phyloP scores from a whole-genome alignment of 2,329 filamentous ascomycete species.

The Cytospora piceae region DNA sequence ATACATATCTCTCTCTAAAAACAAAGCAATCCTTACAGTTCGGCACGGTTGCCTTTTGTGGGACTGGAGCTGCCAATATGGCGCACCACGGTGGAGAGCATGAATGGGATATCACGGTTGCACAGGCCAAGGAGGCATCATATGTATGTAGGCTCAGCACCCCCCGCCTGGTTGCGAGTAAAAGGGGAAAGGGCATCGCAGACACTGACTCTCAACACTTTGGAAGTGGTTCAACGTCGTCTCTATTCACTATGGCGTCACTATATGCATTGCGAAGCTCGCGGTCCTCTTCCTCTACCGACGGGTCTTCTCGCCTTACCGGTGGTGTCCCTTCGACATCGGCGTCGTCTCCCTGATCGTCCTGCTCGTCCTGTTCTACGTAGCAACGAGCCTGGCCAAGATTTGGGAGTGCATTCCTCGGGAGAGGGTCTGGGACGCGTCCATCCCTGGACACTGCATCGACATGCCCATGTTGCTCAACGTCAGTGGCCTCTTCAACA shows the following conservation, averaged over 20 bases:
- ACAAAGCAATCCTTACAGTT: too few relatives aligned
- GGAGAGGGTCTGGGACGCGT: conserved; percentile 2
- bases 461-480: conserved; percentile 11
- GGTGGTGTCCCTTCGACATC: conserved; percentile 6
- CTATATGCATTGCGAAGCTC: conserved; percentile 16
- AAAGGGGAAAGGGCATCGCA: neutral
- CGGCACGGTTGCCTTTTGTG: too few relatives aligned
- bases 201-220: too few relatives aligned
- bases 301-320: conserved; percentile 4
- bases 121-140: too few relatives aligned
- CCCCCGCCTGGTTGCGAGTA: neutral
- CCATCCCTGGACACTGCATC: conserved; percentile 2
- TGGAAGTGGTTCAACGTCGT: conserved; percentile 13
- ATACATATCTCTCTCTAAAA: too few relatives aligned
- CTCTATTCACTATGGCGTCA: conserved; percentile 17
- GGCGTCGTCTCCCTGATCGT: neutral
- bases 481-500: conserved; percentile 12
- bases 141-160: neutral
- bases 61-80: too few relatives aligned
- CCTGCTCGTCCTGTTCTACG: conserved; percentile 13
- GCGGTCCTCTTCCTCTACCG: conserved; percentile 12
- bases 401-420: conserved; percentile 13
- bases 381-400: conserved; percentile 10
- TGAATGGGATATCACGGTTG: too few relatives aligned
- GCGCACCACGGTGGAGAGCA: too few relatives aligned